Percentiles rank a stretch among this genome's conserved stretches.
These are phyloP conservation scores for Clathrospora elynae DNA, from an alignment of 2,329 filamentous ascomycete species.

Conservation along the genomic window DNA sequence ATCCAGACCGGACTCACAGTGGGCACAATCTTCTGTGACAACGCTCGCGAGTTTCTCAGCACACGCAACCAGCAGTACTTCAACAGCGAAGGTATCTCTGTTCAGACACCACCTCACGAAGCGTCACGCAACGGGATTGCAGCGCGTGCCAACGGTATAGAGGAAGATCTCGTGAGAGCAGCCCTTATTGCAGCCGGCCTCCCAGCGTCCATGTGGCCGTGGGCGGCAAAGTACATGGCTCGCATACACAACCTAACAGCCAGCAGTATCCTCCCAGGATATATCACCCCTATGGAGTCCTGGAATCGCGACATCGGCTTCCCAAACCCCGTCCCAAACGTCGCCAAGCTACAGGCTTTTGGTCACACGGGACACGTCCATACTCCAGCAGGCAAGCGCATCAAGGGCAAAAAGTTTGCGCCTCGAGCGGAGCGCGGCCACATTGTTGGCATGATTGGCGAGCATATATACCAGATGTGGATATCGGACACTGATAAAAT, in stretches of 20 bases:
- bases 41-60: background rate
- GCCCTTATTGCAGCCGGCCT: background rate
- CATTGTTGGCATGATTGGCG: background rate
- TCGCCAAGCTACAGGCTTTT: background rate
- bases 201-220: background rate
- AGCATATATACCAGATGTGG: background rate
- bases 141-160: background rate
- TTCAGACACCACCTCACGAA: background rate
- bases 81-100: background rate
- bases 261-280: background rate
- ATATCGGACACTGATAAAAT: background rate
- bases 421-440: background rate
- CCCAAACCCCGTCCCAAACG: background rate
- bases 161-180: background rate
- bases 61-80: background rate
- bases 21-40: background rate
- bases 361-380: background rate
- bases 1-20: background rate
- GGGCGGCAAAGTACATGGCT: background rate
- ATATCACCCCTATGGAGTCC: background rate
- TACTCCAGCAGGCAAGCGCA: background rate
- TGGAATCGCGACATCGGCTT: background rate
- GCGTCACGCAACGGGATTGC: background rate
- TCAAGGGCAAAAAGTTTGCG: background rate
- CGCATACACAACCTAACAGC: background rate